These are phyloP conservation scores for Nothophoma quercina DNA, from an alignment of 2,329 filamentous ascomycete genomes.

Conservation along the genomic window DNA sequence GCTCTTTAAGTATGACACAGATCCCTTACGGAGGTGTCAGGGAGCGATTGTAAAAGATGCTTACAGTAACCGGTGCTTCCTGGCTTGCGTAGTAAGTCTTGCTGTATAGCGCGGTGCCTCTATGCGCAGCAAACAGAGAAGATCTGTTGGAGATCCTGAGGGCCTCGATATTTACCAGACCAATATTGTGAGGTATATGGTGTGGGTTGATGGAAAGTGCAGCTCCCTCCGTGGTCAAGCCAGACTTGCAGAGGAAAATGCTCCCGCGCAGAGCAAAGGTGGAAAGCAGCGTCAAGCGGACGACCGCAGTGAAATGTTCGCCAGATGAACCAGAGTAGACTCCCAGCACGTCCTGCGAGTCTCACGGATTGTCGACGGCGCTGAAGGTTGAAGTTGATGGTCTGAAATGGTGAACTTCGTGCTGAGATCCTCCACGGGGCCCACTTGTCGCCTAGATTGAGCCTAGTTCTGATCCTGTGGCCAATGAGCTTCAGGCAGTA, in stretches of 20 bases:
- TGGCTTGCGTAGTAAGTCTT: slow-evolving; percentile 30
- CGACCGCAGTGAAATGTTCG: not conserved
- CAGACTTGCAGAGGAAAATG: slow-evolving; percentile 40
- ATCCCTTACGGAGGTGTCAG: not conserved
- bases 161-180: not conserved
- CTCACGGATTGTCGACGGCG: slow-evolving; percentile 26
- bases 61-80: slow-evolving; percentile 30
- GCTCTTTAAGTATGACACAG: too few species aligned
- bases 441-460: slow-evolving; percentile 10
- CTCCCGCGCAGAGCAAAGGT: slow-evolving; percentile 32
- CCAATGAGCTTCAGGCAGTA: slow-evolving; percentile 11
- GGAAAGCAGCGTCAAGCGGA: slow-evolving; percentile 13
- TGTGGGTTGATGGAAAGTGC: slow-evolving; percentile 18
- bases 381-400: slow-evolving; percentile 27
- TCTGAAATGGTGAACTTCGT: slow-evolving; percentile 35
- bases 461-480: slow-evolving; percentile 6
- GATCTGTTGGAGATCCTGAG: not conserved
- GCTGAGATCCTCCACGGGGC: slow-evolving; percentile 18
- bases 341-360: not conserved
- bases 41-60: slow-evolving; percentile 22
- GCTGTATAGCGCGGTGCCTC: slow-evolving; percentile 22
- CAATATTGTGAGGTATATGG: not conserved
- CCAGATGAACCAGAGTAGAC: not conserved
- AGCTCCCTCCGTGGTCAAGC: slow-evolving; percentile 24
- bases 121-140: not conserved